A percentile compares a stretch with the other conserved stretches of the same genome.
These are phyloP conservation scores for Pelargonium citronellum DNA, from an alignment of 441 rosid genomes.

Conservation along the genomic window DNA sequence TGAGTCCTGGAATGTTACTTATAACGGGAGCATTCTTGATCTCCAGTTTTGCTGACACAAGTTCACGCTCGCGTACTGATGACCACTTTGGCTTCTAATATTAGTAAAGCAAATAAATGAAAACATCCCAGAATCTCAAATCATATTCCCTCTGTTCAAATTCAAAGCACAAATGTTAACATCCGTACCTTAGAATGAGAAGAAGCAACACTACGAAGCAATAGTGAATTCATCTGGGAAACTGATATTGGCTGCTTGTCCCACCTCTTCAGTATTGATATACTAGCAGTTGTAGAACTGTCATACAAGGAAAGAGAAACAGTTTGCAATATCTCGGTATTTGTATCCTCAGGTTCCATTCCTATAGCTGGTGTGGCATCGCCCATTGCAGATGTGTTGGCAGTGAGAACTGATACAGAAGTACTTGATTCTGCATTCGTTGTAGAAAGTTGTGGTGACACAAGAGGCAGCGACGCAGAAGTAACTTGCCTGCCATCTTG, in stretches of 20 bases:
- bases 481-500: slow-evolving; percentile 16
- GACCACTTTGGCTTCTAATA: slow-evolving; percentile 47
- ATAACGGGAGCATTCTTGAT: slow-evolving; percentile 47
- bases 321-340: slow-evolving; percentile 12
- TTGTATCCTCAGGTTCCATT: slow-evolving; percentile 9
- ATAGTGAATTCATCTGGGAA: slow-evolving; percentile 53
- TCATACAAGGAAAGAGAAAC: slow-evolving; percentile 11
- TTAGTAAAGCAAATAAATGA: slow-evolving; percentile 21
- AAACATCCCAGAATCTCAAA: slow-evolving; percentile 13
- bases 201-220: slow-evolving; percentile 42
- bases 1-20: slow-evolving; percentile 31
- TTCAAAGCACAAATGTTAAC: slow-evolving; percentile 10
- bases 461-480: slow-evolving; percentile 4
- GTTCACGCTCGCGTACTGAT: slow-evolving; percentile 55
- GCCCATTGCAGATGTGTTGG: slow-evolving; percentile 23
- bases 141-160: slow-evolving; percentile 12
- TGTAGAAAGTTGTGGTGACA: slow-evolving; percentile 22
- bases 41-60: slow-evolving; percentile 45
- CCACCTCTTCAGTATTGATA: slow-evolving; percentile 25
- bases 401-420: slow-evolving; percentile 16
- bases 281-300: slow-evolving; percentile 18
- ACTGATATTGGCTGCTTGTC: slow-evolving; percentile 30
- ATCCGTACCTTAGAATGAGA: slow-evolving; percentile 44
- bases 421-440: slow-evolving; percentile 20
- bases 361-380: slow-evolving; percentile 15